Evolutionary conservation across 257 asterid species (phyloP), one percentile per base, ranked within the genome.

Genomic region (Solanum medicagineum): DNA sequence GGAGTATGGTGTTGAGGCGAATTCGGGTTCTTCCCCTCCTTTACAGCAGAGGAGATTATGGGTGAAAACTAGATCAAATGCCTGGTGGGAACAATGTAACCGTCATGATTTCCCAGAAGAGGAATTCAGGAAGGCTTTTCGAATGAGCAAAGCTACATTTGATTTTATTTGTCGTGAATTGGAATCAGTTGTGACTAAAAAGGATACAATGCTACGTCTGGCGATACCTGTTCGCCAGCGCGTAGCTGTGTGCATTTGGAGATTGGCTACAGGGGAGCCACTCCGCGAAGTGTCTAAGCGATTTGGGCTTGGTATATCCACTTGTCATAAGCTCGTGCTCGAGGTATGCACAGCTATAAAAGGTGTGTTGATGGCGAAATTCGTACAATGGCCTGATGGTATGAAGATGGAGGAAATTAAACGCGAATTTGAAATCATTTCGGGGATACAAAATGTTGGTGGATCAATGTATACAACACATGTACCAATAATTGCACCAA

Each of bases 191-290:
- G 93, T 95, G 56, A 94, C 93, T 0, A 95, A 93, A 45, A 93
- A 94, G 17, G 90, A 95, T 87, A 95, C 99, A n/a, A 93, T 93
- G 97, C 92, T 95, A 19, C 94, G 99, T 1, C 32, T 85, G 51
- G 99, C 99, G 0, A 95, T 95, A 22, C 99, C 99, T 16, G 98
- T 96, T 22, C 93, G 92, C 6, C 98, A 94, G 85, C 92, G 99
- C 8, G 98, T 96, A 10, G 99, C 98, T 1, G 99, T 94, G 3
- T 96, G 99, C 60, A 51, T 96, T 7, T 96, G 97, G 97, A 65
- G 98, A 36, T 86, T 96, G 53, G 97, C 98, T 83, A 96, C 99
- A 11, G 99, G 99, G 0, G 98, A 92, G 55, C 95, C 99, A 8
- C 97, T 96, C 36, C 98, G 99, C 0, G 97, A 93, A 44, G 98